Base-by-base conservation (phyloP, 768 basidiomycete species). In the Lactifluus echinatus region DNA sequence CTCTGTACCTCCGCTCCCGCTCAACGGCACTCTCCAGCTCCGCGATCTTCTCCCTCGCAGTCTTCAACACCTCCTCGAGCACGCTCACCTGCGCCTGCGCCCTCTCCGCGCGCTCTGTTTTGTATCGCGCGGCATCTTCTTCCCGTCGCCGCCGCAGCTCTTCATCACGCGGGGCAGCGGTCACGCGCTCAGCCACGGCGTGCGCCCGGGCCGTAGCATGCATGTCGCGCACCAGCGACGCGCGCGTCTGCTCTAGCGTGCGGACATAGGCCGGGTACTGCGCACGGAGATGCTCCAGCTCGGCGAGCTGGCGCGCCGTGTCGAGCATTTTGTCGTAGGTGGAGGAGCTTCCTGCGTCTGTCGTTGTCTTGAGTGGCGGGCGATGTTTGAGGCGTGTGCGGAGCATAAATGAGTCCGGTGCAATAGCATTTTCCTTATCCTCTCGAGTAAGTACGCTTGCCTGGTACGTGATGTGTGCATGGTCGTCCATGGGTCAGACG, bases 381-480 rank as follows among this genome's bases (percentile, higher is more conserved):
- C 53, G 58, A 17, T 43, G 58, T 8, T 45, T 59, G 26, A 59
- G 53, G 40, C 58, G 53, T 7, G 53, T 42, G 1, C 57, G 57
- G 26, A 59, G 33, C 8, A 47, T 42, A 4, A 53, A 34, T 1
- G 47, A 47, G 21, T 59, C 50, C 21, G 40, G 21, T 23, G 48
- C 28, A 21, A 19, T 17, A 14, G 31, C 47, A 4, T 28, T 23
- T n/a, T 55, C 54, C 51, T 40, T n/a, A n/a, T n/a, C 39, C n/a
- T 42, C 33, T 15, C 2, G 19, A 26, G 24, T 8, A 12, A 4
- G 36, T 17, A 15, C 36, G 11, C 6, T 48, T 17, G 39, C 5
- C 46, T 49, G 23, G 2, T 42, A 26, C n/a, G 31, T 5, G 31
- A n/a, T n/a, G n/a, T n/a, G n/a, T n/a, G n/a, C n/a, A n/a, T n/a